These are phyloP conservation scores for Peronospora destructor DNA, from an alignment of 352 stramenopile genomes.

Conservation along the genomic window DNA sequence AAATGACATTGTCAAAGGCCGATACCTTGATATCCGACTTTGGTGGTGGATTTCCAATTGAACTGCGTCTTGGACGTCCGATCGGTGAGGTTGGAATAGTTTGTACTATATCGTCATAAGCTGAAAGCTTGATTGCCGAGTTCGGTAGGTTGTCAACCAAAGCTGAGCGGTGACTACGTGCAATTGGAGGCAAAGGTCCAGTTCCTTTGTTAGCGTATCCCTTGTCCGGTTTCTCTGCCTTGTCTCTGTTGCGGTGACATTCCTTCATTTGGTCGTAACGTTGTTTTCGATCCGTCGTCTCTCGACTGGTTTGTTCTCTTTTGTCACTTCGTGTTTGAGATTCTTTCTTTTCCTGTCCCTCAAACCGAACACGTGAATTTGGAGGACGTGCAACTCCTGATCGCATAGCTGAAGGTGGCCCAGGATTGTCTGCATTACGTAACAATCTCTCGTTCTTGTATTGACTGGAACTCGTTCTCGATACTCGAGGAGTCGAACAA, in stretches of 20 bases:
- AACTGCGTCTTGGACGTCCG: slow-evolving; percentile 30
- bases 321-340: slow-evolving; percentile 13
- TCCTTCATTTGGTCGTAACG: slow-evolving; percentile 18
- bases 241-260: slow-evolving; percentile 1
- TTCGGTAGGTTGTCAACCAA: slow-evolving; percentile 26
- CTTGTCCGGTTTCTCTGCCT: neutral
- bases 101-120: slow-evolving; percentile 18
- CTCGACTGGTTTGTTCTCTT: slow-evolving; percentile 6
- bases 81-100: slow-evolving; percentile 33
- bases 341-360: slow-evolving; percentile 15
- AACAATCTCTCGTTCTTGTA: slow-evolving; percentile 5
- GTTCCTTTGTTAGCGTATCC: slow-evolving; percentile 12
- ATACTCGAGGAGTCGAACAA: slow-evolving; percentile 25
- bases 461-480: slow-evolving; percentile 11
- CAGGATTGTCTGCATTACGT: no score
- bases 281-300: slow-evolving; percentile 19
- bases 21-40: slow-evolving; percentile 46
- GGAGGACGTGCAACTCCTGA: slow-evolving; percentile 19
- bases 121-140: slow-evolving; percentile 31
- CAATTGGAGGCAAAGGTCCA: slow-evolving; percentile 11
- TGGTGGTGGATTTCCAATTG: slow-evolving; percentile 26
- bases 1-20: slow-evolving; percentile 31
- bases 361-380: slow-evolving; percentile 35
- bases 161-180: slow-evolving; percentile 16
- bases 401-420: slow-evolving; percentile 19